Base-by-base conservation (phyloP, 805 yeast genomes). In the Candida endomychidarum region DNA sequence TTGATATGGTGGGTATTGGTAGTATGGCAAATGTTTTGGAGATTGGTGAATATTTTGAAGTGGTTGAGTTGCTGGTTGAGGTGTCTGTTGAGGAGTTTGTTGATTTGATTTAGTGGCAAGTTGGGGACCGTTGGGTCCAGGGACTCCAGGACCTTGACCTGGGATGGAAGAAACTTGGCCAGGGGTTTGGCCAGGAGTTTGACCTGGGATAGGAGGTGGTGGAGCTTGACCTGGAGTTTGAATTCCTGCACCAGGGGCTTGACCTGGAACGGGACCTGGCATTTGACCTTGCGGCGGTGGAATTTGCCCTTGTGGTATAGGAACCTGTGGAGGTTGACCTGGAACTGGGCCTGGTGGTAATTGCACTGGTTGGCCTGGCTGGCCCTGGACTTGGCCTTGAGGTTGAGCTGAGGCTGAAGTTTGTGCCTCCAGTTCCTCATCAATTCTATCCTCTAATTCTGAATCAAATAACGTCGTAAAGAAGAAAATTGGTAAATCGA, bases 401-500 rank as follows among this genome's bases (percentile, higher is more conserved):
- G 37, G 44, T 18, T 35, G 41, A 18, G 34, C 51, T 25, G 40
- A 38, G n/a, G 34, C 46, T 35, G 43, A 52, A 37, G 37, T 43
- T 18, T 35, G 41, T 15, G 34, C 24, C 8, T 31, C 8, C 5
- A 8, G 8, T 21, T 21, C 26, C n/a, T 31, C n/a, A 8, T 21
- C 40, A 8, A 32, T 15, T 22, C 42, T 20, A 2, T 39, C 34
- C 3, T 32, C 34, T n/a, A 39, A 20, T n/a, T 30, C 30, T 12
- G 30, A 18, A 11, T 26, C 15, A n/a, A 39, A 17, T 12, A 39
- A 18, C 4, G 35, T 19, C 7, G 15, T 18, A 10, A 39, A 27
- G n/a, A 70, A 56, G 34, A 53, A 54, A 35, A 55, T 49, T 6
- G 81, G 78, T 12, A 78, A 72, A 26, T 68, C 74, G 8, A 78